Conservation (phyloP, 208 protist genomes). For the Leishmania braziliensis region DNA sequence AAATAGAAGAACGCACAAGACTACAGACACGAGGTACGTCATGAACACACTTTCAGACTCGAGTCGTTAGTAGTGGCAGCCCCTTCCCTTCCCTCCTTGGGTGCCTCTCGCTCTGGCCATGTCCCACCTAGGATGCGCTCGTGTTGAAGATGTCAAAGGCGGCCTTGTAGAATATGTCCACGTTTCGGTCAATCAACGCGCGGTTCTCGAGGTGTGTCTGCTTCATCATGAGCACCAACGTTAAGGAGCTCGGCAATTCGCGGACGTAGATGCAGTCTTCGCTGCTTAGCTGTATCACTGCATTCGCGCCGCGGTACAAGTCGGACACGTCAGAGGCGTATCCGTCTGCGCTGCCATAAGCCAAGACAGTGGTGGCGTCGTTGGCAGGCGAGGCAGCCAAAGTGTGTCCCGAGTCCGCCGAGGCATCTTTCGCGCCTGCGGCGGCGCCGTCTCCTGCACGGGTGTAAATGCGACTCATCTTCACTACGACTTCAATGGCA, state of each 20-base stretch:
- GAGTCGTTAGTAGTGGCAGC: neutral
- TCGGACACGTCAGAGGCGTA: constrained; percentile 8
- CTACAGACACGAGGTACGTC: neutral
- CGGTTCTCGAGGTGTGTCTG: constrained; percentile 68
- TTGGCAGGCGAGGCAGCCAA: neutral
- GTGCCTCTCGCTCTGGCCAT: neutral
- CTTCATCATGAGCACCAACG: constrained; percentile 87
- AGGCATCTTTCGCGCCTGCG: neutral
- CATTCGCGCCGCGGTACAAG: constrained; percentile 32
- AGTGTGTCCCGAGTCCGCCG: neutral
- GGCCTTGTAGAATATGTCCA: constrained; percentile 84
- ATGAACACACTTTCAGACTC: neutral
- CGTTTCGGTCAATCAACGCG: constrained; percentile 83
- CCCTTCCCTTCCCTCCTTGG: neutral
- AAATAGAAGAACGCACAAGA: neutral
- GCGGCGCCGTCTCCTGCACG: neutral
- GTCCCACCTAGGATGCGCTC: constrained; percentile 4
- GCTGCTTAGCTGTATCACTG: constrained; percentile 39
- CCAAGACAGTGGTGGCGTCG: neutral
- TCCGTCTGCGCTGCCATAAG: neutral
- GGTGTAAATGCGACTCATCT: constrained; percentile 75
- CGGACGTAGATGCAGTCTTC: constrained; percentile 87
- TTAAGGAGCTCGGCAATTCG: constrained; percentile 84
- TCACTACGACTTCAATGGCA: constrained; percentile 82
- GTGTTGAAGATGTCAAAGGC: constrained; percentile 71